Percentiles rank a stretch among this genome's conserved stretches.
Evolutionary conservation across 257 asterid species (phyloP).

Genomic region (Thymus mandschuricus): DNA sequence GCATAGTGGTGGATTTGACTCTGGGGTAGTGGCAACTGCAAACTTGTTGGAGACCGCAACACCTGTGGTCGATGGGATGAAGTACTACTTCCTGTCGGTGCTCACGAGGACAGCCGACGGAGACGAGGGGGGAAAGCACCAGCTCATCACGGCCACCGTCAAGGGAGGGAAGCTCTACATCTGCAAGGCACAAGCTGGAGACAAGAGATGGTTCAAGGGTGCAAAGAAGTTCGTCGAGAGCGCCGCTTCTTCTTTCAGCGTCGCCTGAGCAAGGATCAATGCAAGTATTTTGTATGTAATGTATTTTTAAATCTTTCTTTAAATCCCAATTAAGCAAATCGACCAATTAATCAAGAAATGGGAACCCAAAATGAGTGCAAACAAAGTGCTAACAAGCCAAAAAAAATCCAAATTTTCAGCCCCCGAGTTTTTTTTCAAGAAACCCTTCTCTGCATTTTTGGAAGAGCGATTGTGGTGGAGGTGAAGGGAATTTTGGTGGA

Average conservation of each 20-base stretch:
- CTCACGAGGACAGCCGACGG: conserved; percentile 97
- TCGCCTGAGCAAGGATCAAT: conserved; percentile 50
- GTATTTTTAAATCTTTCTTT: too few species aligned
- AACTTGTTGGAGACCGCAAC: conserved; percentile 75
- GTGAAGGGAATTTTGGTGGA: too few species aligned
- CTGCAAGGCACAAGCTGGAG: conserved; percentile 99
- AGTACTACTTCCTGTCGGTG: conserved; percentile 63
- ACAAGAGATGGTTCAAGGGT: conserved; percentile 99
- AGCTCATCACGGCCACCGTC: conserved; percentile 68
- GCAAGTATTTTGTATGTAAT: conserved; percentile 32
- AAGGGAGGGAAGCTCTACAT: conserved; percentile 79
- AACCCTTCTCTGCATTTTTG: too few species aligned
- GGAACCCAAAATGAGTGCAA: too few species aligned
- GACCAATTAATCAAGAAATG: conserved; percentile 2
- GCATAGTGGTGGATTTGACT: too few species aligned
- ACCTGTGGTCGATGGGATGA: conserved; percentile 55
- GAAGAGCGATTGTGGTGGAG: too few species aligned
- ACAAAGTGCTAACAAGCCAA: too few species aligned
- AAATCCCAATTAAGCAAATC: too few species aligned
- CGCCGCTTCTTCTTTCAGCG: conserved; percentile 75
- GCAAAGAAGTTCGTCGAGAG: conserved; percentile 86
- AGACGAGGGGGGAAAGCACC: conserved; percentile 92
- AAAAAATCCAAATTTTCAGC: too few species aligned
- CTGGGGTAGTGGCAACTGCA: conserved; percentile 81
- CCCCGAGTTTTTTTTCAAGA: too few species aligned